Conservation (phyloP, 1,284 basidiomycete species). For the Microbotryum scabiosae region DNA sequence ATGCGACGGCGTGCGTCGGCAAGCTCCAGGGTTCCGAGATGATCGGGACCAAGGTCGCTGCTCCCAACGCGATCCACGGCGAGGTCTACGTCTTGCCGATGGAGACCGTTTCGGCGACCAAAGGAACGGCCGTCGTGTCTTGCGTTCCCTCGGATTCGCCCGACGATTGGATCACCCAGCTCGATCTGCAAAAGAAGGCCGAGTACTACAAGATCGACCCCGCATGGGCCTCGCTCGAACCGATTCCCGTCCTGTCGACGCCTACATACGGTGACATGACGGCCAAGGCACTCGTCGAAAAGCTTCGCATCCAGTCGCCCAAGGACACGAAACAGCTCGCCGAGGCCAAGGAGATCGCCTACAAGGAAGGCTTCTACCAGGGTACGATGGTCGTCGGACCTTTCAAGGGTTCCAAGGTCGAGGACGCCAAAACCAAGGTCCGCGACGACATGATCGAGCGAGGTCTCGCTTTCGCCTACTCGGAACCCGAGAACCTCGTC, state of each 20-base stretch:
- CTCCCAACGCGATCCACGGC: constrained; percentile 68
- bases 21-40: constrained; percentile 71
- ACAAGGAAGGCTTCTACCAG: constrained; percentile 96
- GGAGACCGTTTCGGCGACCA: constrained; percentile 91
- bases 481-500: constrained; percentile 89
- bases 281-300: constrained; percentile 76
- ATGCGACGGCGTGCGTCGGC: constrained; percentile 46
- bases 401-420: constrained; percentile 76
- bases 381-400: constrained; percentile 84
- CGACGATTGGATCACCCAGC: constrained; percentile 85
- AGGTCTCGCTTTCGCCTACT: constrained; percentile 78
- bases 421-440: constrained; percentile 85
- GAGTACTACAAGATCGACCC: constrained; percentile 95
- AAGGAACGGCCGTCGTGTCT: constrained; percentile 98
- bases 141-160: constrained; percentile 98
- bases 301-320: constrained; percentile 91
- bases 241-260: constrained; percentile 79
- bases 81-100: constrained; percentile 96
- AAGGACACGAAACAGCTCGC: constrained; percentile 87
- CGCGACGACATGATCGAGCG: constrained; percentile 71
- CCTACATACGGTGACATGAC: constrained; percentile 86
- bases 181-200: constrained; percentile 92
- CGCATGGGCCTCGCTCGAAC: constrained; percentile 76
- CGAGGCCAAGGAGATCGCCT: constrained; percentile 95
- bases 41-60: constrained; percentile 83